Percentiles rank a stretch among this genome's conserved stretches.
These are phyloP conservation scores for Tricholoma matsutake DNA, from an alignment of 768 basidiomycete genomes.

Conservation along the genomic window DNA sequence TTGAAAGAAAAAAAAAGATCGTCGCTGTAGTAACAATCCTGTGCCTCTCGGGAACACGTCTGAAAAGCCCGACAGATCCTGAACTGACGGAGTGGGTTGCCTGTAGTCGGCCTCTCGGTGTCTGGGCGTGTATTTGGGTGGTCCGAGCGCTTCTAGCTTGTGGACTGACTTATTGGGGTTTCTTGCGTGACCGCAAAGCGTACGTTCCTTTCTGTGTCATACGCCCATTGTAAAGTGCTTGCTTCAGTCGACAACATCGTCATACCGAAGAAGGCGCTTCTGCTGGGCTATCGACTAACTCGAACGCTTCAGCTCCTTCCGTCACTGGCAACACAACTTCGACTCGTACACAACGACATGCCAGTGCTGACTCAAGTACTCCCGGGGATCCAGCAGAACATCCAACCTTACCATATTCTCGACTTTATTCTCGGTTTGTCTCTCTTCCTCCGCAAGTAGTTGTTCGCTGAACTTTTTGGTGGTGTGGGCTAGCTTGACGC, in stretches of 20 bases:
- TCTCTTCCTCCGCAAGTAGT: not conserved
- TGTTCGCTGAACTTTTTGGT: slow-evolving; percentile 14
- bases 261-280: slow-evolving; percentile 5
- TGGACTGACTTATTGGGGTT: slow-evolving; percentile 56
- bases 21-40: slow-evolving; percentile 49
- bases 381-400: slow-evolving; percentile 3
- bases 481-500: slow-evolving; percentile 44
- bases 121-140: slow-evolving; percentile 67
- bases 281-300: too few species aligned
- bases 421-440: slow-evolving; percentile 39
- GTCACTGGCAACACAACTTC: not conserved
- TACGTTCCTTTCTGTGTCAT: slow-evolving; percentile 12
- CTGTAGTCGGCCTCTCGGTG: slow-evolving; percentile 62
- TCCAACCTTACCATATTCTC: slow-evolving; percentile 15
- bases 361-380: not conserved
- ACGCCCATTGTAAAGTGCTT: not conserved
- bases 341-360: not conserved
- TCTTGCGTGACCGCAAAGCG: slow-evolving; percentile 32
- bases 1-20: slow-evolving; percentile 34
- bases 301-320: not conserved
- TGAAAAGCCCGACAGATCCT: slow-evolving; percentile 41
- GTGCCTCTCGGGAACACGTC: slow-evolving; percentile 40
- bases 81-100: slow-evolving; percentile 54
- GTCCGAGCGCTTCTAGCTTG: slow-evolving; percentile 48
- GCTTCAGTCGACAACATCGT: slow-evolving; percentile 10